Percentiles rank a stretch among this genome's conserved stretches.
These are phyloP conservation scores for Kwoniella dendrophila DNA, from an alignment of 768 basidiomycete genomes.

Conservation along the genomic window DNA sequence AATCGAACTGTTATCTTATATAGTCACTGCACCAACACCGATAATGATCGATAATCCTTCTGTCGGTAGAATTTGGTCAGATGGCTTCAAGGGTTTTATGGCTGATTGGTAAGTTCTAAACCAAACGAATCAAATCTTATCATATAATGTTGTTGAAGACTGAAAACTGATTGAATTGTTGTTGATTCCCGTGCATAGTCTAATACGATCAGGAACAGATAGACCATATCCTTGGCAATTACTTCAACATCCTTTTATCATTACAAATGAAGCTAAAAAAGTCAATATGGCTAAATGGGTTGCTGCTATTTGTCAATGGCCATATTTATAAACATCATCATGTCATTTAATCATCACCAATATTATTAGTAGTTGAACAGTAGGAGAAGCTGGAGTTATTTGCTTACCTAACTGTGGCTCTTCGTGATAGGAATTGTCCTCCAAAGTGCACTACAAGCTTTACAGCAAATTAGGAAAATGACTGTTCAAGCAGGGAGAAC, in stretches of 20 bases:
- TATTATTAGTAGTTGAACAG: no score
- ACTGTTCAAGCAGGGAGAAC: no score
- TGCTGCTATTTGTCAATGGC: constrained; percentile 44
- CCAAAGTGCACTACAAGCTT: no score
- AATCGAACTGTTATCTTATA: constrained; percentile 92
- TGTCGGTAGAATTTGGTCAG: constrained; percentile 64
- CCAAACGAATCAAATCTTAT: background rate
- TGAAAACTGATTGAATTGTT: background rate
- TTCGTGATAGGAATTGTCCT: no score
- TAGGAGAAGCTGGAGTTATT: no score
- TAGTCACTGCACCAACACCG: constrained; percentile 61
- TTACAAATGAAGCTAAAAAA: constrained; percentile 73
- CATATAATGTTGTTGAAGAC: constrained; percentile 3
- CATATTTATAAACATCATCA: constrained; percentile 9
- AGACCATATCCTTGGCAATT: constrained; percentile 83
- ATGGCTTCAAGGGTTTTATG: constrained; percentile 90
- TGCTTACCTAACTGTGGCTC: no score
- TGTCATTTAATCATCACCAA: no score
- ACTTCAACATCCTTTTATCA: constrained; percentile 81
- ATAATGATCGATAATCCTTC: constrained; percentile 49
- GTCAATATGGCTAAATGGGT: constrained; percentile 85
- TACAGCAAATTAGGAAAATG: no score
- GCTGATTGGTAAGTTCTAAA: constrained; percentile 73
- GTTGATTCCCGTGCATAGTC: constrained; percentile 58
- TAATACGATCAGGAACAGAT: constrained; percentile 68